Conservation (phyloP, 768 basidiomycete genomes). For the Leccinum barrowsii region DNA sequence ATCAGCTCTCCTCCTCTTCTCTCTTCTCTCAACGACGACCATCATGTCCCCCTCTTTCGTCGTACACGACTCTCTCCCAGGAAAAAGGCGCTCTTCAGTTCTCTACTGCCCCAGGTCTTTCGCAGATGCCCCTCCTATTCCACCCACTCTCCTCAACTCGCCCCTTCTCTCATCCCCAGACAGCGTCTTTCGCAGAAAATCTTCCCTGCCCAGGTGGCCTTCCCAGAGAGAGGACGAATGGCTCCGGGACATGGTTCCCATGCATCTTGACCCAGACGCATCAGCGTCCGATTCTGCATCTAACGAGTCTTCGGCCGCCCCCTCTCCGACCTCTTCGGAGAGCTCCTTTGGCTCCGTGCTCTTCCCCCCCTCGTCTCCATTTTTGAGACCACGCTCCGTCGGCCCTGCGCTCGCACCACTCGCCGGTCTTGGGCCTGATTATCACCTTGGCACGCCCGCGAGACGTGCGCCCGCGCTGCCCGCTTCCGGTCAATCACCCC, state of each 20-base stretch:
- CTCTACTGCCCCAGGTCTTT: conserved; percentile 18
- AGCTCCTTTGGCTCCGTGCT: conserved; percentile 9
- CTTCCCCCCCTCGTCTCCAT: conserved; percentile 14
- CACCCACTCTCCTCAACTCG: conserved; percentile 54
- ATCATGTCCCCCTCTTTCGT: conserved; percentile 15
- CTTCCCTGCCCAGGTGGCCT: conserved; percentile 35
- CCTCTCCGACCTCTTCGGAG: conserved; percentile 24
- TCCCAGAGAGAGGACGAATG: conserved; percentile 54
- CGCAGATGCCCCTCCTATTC: conserved; percentile 45
- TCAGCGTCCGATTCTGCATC: conserved; percentile 8
- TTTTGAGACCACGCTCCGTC: conserved; percentile 24
- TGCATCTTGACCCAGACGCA: conserved; percentile 16
- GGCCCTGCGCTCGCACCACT: conserved; percentile 6
- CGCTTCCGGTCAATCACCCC: conserved; percentile 9
- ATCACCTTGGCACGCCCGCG: not conserved
- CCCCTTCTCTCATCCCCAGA: conserved; percentile 50
- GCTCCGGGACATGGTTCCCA: conserved; percentile 62
- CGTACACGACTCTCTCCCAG: conserved; percentile 14
- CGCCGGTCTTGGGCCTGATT: not conserved
- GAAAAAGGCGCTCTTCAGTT: conserved; percentile 18
- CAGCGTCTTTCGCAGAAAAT: conserved; percentile 45
- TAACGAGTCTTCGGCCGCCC: not conserved
- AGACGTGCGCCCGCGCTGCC: conserved; percentile 1
- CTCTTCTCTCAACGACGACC: not conserved
- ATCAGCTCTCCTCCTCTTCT: conserved; percentile 8